phyloP scores from a whole-genome alignment of 192 early-diverging fungal genomes.

The Chytriomyces hyalinus region DNA sequence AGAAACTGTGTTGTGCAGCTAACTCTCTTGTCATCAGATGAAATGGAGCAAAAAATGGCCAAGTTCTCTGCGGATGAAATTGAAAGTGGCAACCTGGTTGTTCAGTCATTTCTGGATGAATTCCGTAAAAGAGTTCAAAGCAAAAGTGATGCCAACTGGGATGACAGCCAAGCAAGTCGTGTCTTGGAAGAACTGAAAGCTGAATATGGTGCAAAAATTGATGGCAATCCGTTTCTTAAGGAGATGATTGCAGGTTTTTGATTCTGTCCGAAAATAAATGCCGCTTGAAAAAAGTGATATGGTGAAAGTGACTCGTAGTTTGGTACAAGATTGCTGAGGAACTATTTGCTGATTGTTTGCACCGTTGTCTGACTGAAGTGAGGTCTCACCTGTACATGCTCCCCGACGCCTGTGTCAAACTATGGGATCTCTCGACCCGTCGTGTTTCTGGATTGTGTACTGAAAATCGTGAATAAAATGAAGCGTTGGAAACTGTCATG shows the following conservation, averaged over 20 bases:
- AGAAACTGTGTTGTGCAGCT: conserved; percentile 7
- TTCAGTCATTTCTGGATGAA: conserved; percentile 56
- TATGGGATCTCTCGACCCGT: background rate
- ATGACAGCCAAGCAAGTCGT: background rate
- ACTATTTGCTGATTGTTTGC: too few relatives aligned
- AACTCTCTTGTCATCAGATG: conserved; percentile 19
- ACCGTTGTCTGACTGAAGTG: too few relatives aligned
- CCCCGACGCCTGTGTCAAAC: too few relatives aligned
- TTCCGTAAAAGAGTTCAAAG: conserved; percentile 34
- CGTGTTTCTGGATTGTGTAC: conserved; percentile 30
- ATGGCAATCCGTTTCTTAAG: background rate
- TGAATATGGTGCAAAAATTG: background rate
- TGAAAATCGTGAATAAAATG: background rate
- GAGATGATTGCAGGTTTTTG: conserved; percentile 1
- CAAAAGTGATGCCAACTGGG: background rate
- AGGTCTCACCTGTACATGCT: too few relatives aligned
- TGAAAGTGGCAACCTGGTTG: conserved; percentile 46
- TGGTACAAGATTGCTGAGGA: too few relatives aligned
- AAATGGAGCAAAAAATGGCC: conserved; percentile 34
- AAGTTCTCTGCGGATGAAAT: conserved; percentile 54
- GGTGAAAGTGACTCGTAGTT: too few relatives aligned
- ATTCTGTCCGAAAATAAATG: background rate
- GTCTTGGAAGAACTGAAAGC: conserved; percentile 4
- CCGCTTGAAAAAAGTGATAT: too few relatives aligned
- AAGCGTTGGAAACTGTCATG: conserved; percentile 21